A percentile compares a stretch with the other conserved stretches of the same genome.
These are phyloP conservation scores for Tulasnella sp. DNA, from an alignment of 768 basidiomycete genomes.

Conservation along the genomic window DNA sequence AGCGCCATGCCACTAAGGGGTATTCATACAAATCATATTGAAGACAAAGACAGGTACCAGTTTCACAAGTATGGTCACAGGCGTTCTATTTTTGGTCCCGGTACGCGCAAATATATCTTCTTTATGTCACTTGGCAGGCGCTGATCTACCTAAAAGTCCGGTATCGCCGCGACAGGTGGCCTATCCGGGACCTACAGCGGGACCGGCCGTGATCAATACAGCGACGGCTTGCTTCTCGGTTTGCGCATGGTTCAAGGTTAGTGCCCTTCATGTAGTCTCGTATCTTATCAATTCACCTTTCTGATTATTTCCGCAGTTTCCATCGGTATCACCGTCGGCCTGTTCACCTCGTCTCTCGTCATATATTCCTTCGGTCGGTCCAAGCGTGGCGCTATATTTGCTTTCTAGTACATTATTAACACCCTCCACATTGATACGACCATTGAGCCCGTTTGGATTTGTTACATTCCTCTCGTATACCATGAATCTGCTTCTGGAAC, in stretches of 20 bases:
- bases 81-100: conserved; percentile 77
- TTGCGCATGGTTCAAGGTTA: conserved; percentile 79
- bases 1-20: background rate
- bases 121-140: background rate
- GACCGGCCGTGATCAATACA: conserved; percentile 29
- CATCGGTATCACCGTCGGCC: conserved; percentile 79
- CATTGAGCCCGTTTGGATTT: too few relatives aligned
- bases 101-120: conserved; percentile 35
- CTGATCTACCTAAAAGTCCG: conserved; percentile 41
- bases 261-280: background rate
- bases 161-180: conserved; percentile 77
- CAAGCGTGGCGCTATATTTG: conserved; percentile 79
- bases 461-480: too few relatives aligned
- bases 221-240: conserved; percentile 70
- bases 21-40: too few relatives aligned
- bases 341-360: conserved; percentile 80
- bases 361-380: conserved; percentile 78
- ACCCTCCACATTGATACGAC: too few relatives aligned
- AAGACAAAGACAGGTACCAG: conserved; percentile 46
- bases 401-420: conserved; percentile 58
- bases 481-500: too few relatives aligned
- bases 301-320: conserved; percentile 37
- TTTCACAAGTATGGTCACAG: conserved; percentile 85
- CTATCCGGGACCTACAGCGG: conserved; percentile 39
- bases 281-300: background rate